Base-by-base conservation (phyloP, 2,329 filamentous ascomycete species). In the Colletotrichum chlorophyti region DNA sequence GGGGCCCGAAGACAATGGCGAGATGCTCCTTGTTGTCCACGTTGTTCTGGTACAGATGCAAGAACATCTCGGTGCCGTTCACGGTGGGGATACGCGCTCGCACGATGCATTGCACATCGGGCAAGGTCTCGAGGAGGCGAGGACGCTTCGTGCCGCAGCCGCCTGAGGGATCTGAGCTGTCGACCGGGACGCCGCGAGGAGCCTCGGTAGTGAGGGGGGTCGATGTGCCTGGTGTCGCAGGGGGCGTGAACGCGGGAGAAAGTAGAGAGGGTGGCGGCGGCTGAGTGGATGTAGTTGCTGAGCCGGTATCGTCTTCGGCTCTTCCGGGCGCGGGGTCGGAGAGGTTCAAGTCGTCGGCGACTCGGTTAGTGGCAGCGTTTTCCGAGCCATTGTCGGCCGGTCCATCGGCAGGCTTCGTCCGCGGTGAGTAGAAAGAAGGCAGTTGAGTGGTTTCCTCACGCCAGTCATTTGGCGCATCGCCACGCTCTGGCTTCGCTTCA, bases 11-110 rank as follows among this genome's bases (percentile, higher is more conserved):
- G 0, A 99, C 95, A 69, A 99, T 98, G 15, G 95, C 95, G 48
- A 99, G 78, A 72, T 99, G 95, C 70, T 99, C 95, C 75, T 99
- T 99, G 64, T 89, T 91, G 73, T 99, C 95, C 6, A 91, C 86
- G 66, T 91, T 91, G 75, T 99, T 99, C 63, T 88, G 88, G 76
- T 99, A 99, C 1, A 98, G 80, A 70, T 99, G 94, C 48, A 99
- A 76, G 74, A 96, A 99, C 93, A 99, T 98, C 74, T 99, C 93
- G 10, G 93, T 91, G 4, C 94, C 94, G 0, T 84, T 87, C 2
- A 92, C 94, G 1, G 94, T 98, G 1, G 95, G 95, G 66, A 99
- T 99, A 52, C 95, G 89, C 15, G 95, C 95, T 65, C 95, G 90
- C 45, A 98, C 95, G 64, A 96, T 87, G 77, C 95, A 99, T 71